Conservation (phyloP, 768 basidiomycete genomes). For the Crassisporium funariophilum region DNA sequence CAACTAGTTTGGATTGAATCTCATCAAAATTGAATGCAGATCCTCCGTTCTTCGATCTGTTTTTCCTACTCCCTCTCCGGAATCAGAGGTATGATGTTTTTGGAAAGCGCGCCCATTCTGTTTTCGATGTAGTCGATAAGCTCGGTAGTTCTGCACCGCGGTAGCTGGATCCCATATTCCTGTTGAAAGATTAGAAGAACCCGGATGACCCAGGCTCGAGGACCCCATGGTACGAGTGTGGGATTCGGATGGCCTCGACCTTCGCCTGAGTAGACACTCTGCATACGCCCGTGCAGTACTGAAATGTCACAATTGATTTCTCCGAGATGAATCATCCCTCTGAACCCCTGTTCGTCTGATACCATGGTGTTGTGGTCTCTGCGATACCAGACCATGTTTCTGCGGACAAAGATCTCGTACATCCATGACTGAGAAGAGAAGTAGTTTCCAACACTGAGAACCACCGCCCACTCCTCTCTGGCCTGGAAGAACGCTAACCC, state of each 20-base stretch:
- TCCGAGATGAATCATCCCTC: not conserved
- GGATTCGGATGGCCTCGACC: conserved; percentile 5
- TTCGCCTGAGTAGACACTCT: conserved; percentile 4
- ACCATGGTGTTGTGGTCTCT: conserved; percentile 1
- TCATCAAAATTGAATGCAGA: too few species aligned
- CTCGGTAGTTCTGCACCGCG: not conserved
- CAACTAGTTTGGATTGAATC: too few species aligned
- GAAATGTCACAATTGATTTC: not conserved
- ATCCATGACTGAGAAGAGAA: not conserved
- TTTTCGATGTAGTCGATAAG: not conserved
- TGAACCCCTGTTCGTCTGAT: not conserved
- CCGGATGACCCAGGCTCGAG: conserved; percentile 1
- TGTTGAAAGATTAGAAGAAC: not conserved
- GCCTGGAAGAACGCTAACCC: not conserved
- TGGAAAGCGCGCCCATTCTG: not conserved
- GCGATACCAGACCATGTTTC: conserved; percentile 4
- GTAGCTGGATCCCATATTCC: conserved; percentile 4
- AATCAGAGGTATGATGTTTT: not conserved
- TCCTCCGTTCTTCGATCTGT: too few species aligned
- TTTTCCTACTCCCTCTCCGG: not conserved
- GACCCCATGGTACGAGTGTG: conserved; percentile 4
- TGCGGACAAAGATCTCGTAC: conserved; percentile 3
- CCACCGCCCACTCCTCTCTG: conserved; percentile 4
- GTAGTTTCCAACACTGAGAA: not conserved
- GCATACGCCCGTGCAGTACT: conserved; percentile 5